Conservation (phyloP, 2,329 filamentous ascomycete genomes). For the Aspergillus ustus region DNA sequence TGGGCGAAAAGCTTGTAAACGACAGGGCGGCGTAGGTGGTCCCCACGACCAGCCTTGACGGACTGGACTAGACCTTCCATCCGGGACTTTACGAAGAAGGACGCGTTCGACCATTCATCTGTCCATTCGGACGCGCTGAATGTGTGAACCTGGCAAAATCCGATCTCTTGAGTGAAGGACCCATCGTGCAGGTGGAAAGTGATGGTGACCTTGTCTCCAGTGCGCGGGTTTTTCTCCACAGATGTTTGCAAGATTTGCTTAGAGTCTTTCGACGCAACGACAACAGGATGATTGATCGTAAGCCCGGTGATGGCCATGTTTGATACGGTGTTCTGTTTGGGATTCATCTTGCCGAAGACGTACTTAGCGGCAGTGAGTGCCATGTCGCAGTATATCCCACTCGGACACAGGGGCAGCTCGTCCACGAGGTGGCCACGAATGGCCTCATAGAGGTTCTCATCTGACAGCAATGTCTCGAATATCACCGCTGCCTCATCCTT, state of each 20-base stretch:
- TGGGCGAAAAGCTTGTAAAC: conserved; percentile 35
- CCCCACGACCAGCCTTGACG: conserved; percentile 9
- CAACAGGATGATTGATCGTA: background rate
- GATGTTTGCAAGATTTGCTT: too few species aligned
- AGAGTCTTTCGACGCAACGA: background rate
- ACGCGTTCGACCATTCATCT: conserved; percentile 6
- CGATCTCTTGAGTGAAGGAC: background rate
- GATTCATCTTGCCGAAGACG: conserved; percentile 5
- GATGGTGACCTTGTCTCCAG: background rate
- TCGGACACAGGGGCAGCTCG: conserved; percentile 68
- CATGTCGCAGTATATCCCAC: conserved; percentile 66
- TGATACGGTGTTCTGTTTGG: background rate
- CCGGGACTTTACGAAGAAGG: conserved; percentile 2
- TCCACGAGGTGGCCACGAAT: conserved; percentile 71
- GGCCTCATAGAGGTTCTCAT: conserved; percentile 65
- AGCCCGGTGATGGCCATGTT: background rate
- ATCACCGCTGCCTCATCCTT: conserved; percentile 47
- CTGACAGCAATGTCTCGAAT: conserved; percentile 68
- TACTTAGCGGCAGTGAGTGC: conserved; percentile 69
- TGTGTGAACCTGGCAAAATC: background rate
- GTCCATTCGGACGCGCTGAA: background rate
- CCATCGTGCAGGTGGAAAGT: background rate
- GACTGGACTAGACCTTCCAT: background rate
- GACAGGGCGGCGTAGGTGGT: conserved; percentile 22
- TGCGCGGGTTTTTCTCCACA: too few species aligned